A percentile compares a stretch with the other conserved stretches of the same genome.
phyloP scores from a whole-genome alignment of 2,329 filamentous ascomycete species.

The Xylariaceae sp. region DNA sequence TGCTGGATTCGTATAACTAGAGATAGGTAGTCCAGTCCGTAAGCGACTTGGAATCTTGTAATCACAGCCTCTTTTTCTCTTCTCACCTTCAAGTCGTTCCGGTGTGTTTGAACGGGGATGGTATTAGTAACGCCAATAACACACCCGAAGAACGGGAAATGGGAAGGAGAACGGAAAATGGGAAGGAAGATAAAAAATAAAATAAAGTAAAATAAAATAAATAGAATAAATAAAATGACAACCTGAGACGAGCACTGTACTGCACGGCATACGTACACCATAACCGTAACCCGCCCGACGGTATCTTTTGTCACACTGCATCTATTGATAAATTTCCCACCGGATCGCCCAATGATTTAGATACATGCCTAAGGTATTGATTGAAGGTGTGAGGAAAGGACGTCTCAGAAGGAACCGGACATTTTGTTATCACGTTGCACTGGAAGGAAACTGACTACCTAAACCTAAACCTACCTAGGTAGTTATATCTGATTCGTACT shows the following conservation, averaged over 20 bases:
- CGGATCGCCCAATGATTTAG: neutral
- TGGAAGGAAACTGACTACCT: too few species aligned
- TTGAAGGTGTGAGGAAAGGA: neutral
- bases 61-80: too few species aligned
- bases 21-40: too few species aligned
- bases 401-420: too few species aligned
- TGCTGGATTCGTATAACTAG: too few species aligned
- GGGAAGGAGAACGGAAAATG: neutral
- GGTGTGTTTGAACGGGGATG: too few species aligned
- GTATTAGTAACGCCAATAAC: neutral
- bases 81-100: too few species aligned
- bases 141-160: neutral
- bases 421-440: constrained; percentile 5
- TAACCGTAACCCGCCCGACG: neutral
- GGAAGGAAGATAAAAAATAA: neutral
- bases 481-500: constrained; percentile 3
- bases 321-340: neutral
- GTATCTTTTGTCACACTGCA: constrained; percentile 2
- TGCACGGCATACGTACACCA: neutral
- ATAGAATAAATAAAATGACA: too few species aligned
- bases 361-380: constrained; percentile 1
- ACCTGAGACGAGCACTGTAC: neutral
- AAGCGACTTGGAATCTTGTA: too few species aligned
- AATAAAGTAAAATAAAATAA: neutral
- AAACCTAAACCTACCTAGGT: neutral